Percentiles rank a stretch among this genome's conserved stretches.
phyloP scores from a whole-genome alignment of 768 basidiomycete genomes.

The Omphalotus guepiniiformis region DNA sequence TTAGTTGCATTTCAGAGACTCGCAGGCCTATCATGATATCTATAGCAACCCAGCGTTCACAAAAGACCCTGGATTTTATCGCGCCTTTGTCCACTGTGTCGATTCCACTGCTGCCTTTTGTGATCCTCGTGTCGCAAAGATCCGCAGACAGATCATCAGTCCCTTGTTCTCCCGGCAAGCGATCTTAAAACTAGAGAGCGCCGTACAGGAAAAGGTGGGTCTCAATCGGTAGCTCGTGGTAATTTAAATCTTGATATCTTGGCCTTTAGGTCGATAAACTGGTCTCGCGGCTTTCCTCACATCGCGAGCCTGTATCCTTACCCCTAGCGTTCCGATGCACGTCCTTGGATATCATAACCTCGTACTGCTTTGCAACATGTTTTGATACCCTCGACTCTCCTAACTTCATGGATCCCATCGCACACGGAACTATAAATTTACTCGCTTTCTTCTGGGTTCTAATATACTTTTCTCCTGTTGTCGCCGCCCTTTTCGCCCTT shows the following conservation, averaged over 20 bases:
- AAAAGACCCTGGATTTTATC: constrained; percentile 12
- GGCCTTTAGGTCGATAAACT: constrained; percentile 10
- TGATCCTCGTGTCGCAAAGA: constrained; percentile 12
- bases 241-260: neutral
- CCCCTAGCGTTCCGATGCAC: constrained; percentile 14
- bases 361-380: constrained; percentile 16
- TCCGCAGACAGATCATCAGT: constrained; percentile 9
- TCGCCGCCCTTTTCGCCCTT: neutral
- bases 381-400: constrained; percentile 10
- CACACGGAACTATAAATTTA: constrained; percentile 1
- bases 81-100: constrained; percentile 8
- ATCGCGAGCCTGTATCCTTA: constrained; percentile 9
- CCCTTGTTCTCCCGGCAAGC: constrained; percentile 15
- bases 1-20: constrained; percentile 20
- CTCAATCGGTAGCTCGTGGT: neutral
- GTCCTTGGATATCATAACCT: constrained; percentile 15
- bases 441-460: constrained; percentile 1
- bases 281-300: neutral
- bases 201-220: constrained; percentile 12
- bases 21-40: constrained; percentile 17
- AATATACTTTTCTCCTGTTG: constrained; percentile 3
- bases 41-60: constrained; percentile 14
- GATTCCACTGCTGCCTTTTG: constrained; percentile 9
- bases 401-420: constrained; percentile 10
- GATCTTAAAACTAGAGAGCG: constrained; percentile 10